Conservation (phyloP, 192 early-diverging fungal species). For the Podila epicladia region DNA sequence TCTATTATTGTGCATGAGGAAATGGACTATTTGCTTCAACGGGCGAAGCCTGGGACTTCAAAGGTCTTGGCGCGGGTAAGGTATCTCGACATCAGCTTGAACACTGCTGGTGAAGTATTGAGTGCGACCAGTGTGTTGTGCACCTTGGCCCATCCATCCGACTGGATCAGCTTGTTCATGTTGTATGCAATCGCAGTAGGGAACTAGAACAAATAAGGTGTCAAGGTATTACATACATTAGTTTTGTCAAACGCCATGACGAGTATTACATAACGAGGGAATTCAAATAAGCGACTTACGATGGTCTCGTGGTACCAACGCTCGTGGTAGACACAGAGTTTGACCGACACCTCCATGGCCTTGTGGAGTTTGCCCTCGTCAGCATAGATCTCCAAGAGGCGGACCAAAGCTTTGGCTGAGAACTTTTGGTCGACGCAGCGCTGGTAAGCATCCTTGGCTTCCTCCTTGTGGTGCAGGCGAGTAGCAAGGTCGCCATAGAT, state of each 20-base stretch:
- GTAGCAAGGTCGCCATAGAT: constrained; percentile 92
- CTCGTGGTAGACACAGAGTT: constrained; percentile 87
- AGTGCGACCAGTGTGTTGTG: constrained; percentile 90
- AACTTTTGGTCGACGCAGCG: constrained; percentile 90
- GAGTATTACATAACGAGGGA: constrained; percentile 3
- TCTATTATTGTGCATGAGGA: no score
- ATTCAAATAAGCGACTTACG: constrained; percentile 56
- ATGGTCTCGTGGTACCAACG: constrained; percentile 92
- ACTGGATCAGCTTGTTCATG: constrained; percentile 86
- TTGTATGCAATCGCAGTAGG: constrained; percentile 88
- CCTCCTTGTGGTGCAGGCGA: constrained; percentile 85
- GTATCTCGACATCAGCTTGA: constrained; percentile 78
- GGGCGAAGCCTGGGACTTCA: constrained; percentile 73
- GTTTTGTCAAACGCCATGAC: not conserved
- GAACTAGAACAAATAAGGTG: constrained; percentile 63
- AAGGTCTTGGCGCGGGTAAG: constrained; percentile 77
- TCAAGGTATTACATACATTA: not conserved
- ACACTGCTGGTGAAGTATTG: constrained; percentile 83
- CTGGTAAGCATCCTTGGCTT: constrained; percentile 93
- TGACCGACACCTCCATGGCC: constrained; percentile 83
- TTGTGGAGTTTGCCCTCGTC: constrained; percentile 83
- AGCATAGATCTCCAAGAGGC: constrained; percentile 82
- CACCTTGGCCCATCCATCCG: constrained; percentile 93
- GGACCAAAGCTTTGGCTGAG: constrained; percentile 90
- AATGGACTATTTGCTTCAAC: constrained; percentile 48